phyloP scores from a whole-genome alignment of 768 basidiomycete genomes.

The Trametes villosa region DNA sequence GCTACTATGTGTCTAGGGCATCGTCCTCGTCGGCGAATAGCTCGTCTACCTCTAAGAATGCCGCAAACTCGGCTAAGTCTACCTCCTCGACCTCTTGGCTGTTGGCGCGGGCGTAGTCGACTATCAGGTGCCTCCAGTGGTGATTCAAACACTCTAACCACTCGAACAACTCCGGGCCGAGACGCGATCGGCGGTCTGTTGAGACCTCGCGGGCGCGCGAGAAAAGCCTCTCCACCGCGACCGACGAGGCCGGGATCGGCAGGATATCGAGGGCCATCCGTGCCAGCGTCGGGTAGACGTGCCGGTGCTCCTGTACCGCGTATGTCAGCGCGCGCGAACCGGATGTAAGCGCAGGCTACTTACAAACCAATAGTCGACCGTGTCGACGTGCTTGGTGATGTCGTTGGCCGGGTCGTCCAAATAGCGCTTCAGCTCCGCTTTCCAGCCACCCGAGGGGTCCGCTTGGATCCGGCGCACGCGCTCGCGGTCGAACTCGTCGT shows the following conservation, averaged over 20 bases:
- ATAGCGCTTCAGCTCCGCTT: slow-evolving; percentile 16
- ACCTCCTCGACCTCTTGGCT: no score
- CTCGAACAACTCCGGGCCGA: no score
- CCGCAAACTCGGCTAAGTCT: no score
- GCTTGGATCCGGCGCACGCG: not conserved
- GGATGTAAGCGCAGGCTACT: no score
- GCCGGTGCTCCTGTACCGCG: not conserved
- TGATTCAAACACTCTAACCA: no score
- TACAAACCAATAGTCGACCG: slow-evolving; percentile 24
- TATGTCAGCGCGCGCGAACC: no score
- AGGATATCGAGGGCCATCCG: slow-evolving; percentile 20
- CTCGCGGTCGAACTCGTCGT: not conserved
- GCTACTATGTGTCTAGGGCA: no score
- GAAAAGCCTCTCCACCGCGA: slow-evolving; percentile 22
- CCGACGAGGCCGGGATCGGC: slow-evolving; percentile 15
- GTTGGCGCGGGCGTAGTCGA: no score
- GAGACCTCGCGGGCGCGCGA: slow-evolving; percentile 12
- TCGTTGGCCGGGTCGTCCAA: slow-evolving; percentile 15
- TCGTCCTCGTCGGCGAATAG: no score
- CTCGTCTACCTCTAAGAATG: no score
- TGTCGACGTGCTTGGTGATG: slow-evolving; percentile 21
- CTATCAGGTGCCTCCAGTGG: no score
- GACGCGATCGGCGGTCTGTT: no score
- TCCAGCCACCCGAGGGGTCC: slow-evolving; percentile 26
- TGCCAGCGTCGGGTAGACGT: slow-evolving; percentile 13